phyloP scores from a whole-genome alignment of 1,284 basidiomycete genomes.

The Cutaneotrichosporon sp. region DNA sequence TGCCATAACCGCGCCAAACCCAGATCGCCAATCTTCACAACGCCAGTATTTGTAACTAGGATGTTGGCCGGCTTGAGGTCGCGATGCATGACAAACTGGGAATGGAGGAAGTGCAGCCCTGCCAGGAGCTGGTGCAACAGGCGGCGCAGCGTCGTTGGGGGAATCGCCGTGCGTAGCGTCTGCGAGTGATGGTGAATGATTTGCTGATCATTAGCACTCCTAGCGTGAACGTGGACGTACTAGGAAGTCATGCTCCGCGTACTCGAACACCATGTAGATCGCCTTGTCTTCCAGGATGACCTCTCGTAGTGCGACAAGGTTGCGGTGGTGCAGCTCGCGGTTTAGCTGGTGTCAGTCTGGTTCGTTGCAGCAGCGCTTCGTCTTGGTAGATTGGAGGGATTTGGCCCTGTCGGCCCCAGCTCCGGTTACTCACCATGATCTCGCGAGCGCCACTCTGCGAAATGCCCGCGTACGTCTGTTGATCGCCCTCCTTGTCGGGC shows the following conservation, averaged over 20 bases:
- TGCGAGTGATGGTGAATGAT: slow-evolving; percentile 97
- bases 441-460: slow-evolving; percentile 95
- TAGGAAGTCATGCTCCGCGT: slow-evolving; percentile 96
- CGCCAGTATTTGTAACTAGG: slow-evolving; percentile 80
- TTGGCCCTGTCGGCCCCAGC: background rate
- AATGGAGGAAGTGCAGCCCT: slow-evolving; percentile 91
- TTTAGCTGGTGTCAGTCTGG: slow-evolving; percentile 65
- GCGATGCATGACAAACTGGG: slow-evolving; percentile 76
- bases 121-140: slow-evolving; percentile 94
- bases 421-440: slow-evolving; percentile 70
- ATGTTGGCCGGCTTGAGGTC: slow-evolving; percentile 95
- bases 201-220: slow-evolving; percentile 63
- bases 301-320: slow-evolving; percentile 85
- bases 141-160: slow-evolving; percentile 79
- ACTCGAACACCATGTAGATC: slow-evolving; percentile 98
- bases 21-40: slow-evolving; percentile 97
- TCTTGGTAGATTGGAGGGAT: background rate
- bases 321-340: slow-evolving; percentile 88
- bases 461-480: slow-evolving; percentile 90
- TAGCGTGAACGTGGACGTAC: slow-evolving; percentile 52
- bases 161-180: slow-evolving; percentile 71
- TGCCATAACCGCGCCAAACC: slow-evolving; percentile 79
- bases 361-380: background rate
- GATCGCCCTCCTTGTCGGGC: slow-evolving; percentile 95
- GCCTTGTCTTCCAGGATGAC: slow-evolving; percentile 97